A percentile compares a stretch with the other conserved stretches of the same genome.
Evolutionary conservation across 352 stramenopile species (phyloP).

Genomic region (Globisporangium orthogonon): DNA sequence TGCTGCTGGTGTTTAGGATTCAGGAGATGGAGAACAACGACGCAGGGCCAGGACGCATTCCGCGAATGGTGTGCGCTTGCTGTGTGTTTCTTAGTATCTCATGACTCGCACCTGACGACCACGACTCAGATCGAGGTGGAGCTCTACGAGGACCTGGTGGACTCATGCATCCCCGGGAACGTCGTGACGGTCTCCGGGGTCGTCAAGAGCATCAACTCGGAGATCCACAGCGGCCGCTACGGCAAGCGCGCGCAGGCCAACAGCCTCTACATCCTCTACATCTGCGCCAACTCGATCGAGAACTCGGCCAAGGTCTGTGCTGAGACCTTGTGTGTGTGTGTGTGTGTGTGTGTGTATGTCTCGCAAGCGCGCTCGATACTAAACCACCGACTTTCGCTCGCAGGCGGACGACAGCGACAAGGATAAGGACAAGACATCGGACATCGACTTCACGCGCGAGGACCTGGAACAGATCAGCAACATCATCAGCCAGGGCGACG

Average conservation of each 20-base stretch:
- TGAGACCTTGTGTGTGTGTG: too few species aligned
- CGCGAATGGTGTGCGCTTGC: slow-evolving; percentile 50
- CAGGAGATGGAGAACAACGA: slow-evolving; percentile 91
- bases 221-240: slow-evolving; percentile 81
- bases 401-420: slow-evolving; percentile 27
- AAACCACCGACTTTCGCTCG: neutral
- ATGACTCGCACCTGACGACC: too few species aligned
- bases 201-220: slow-evolving; percentile 94
- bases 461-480: slow-evolving; percentile 90
- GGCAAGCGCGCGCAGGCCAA: slow-evolving; percentile 90
- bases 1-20: slow-evolving; percentile 26
- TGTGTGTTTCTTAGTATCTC: neutral
- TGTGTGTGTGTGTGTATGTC: neutral
- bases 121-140: slow-evolving; percentile 73
- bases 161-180: slow-evolving; percentile 94
- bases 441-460: slow-evolving; percentile 83
- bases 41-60: slow-evolving; percentile 80
- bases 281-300: slow-evolving; percentile 90
- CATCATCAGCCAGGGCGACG: slow-evolving; percentile 83
- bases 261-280: slow-evolving; percentile 93
- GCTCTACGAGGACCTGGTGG: slow-evolving; percentile 90
- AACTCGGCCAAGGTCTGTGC: slow-evolving; percentile 43
- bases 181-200: slow-evolving; percentile 91
- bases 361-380: slow-evolving; percentile 1
- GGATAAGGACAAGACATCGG: slow-evolving; percentile 44